A percentile compares a stretch with the other conserved stretches of the same genome.
These are phyloP conservation scores for Candida glaebosa DNA, from an alignment of 805 yeast genomes.

Conservation along the genomic window DNA sequence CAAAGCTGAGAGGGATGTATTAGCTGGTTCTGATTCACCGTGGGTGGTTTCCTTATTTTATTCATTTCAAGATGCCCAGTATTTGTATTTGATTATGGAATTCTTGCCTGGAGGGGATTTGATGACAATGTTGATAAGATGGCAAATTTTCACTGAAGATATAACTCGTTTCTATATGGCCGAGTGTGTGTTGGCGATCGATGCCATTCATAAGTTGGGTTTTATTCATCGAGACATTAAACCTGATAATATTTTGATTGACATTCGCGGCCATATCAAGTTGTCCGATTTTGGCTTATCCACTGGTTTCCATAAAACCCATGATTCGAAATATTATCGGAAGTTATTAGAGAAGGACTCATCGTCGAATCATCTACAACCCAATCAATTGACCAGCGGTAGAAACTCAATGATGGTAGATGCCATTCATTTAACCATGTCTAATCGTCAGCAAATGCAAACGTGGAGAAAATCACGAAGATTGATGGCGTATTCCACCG, in stretches of 20 bases:
- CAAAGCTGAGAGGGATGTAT: constrained; percentile 91
- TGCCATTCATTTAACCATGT: constrained; percentile 92
- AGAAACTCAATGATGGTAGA: constrained; percentile 87
- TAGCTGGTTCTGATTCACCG: constrained; percentile 85
- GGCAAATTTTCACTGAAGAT: constrained; percentile 92
- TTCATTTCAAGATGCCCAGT: constrained; percentile 76
- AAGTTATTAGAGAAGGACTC: constrained; percentile 71
- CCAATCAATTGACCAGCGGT: constrained; percentile 30
- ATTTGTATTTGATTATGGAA: constrained; percentile 77
- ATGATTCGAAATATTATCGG: constrained; percentile 82
- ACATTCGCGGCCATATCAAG: constrained; percentile 69
- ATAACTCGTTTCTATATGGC: constrained; percentile 93
- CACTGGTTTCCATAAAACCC: constrained; percentile 92
- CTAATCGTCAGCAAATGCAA: constrained; percentile 91
- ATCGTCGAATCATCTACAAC: constrained; percentile 22
- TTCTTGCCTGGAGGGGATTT: constrained; percentile 79
- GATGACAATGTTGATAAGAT: constrained; percentile 93
- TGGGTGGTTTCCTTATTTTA: constrained; percentile 85
- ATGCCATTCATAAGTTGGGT: constrained; percentile 88
- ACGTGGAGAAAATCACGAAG: constrained; percentile 93
- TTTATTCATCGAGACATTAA: constrained; percentile 96
- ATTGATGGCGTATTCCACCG: constrained; percentile 93
- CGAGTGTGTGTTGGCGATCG: constrained; percentile 92
- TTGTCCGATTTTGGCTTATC: constrained; percentile 75
- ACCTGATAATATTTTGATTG: constrained; percentile 92